phyloP scores from a whole-genome alignment of 192 early-diverging fungal species.

The Mortierella claussenii region DNA sequence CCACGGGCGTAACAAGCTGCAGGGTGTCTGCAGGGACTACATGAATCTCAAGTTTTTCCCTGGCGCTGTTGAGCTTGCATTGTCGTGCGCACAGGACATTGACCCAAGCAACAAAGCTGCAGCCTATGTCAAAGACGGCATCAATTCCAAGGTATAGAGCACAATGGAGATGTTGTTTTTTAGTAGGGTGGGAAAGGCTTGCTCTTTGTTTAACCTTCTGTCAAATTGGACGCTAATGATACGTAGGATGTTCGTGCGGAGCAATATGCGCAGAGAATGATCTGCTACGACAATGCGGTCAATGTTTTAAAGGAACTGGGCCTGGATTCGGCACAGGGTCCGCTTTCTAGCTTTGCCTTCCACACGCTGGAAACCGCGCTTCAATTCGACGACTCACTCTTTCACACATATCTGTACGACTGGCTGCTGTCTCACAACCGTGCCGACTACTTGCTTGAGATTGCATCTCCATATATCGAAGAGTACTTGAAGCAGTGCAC shows the following conservation, averaged over 20 bases:
- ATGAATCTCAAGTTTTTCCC: conserved; percentile 55
- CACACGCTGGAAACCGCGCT: conserved; percentile 54
- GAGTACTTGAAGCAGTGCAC: conserved; percentile 62
- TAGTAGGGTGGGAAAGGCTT: too few species aligned
- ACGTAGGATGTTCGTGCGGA: conserved; percentile 32
- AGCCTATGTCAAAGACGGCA: conserved; percentile 65
- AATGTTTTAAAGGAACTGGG: conserved; percentile 36
- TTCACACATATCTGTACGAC: conserved; percentile 74
- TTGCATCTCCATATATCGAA: conserved; percentile 57
- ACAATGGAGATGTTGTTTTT: too few species aligned
- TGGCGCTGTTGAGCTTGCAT: conserved; percentile 62
- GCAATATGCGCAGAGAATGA: conserved; percentile 27
- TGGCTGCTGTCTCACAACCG: conserved; percentile 67
- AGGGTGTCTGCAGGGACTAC: conserved; percentile 62
- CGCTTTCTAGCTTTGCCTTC: conserved; percentile 30
- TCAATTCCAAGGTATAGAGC: conserved; percentile 58
- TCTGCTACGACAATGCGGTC: conserved; percentile 30
- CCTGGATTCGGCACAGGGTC: conserved; percentile 35
- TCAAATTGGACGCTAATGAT: conserved; percentile 5
- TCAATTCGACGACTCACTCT: conserved; percentile 64
- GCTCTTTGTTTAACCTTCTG: too few species aligned
- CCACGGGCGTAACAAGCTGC: conserved; percentile 55
- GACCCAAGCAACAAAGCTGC: conserved; percentile 68
- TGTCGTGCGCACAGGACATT: conserved; percentile 64
- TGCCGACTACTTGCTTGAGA: conserved; percentile 61